Evolutionary conservation across 2,329 filamentous ascomycete species (phyloP).

Genomic region (Ascochyta rabiei): DNA sequence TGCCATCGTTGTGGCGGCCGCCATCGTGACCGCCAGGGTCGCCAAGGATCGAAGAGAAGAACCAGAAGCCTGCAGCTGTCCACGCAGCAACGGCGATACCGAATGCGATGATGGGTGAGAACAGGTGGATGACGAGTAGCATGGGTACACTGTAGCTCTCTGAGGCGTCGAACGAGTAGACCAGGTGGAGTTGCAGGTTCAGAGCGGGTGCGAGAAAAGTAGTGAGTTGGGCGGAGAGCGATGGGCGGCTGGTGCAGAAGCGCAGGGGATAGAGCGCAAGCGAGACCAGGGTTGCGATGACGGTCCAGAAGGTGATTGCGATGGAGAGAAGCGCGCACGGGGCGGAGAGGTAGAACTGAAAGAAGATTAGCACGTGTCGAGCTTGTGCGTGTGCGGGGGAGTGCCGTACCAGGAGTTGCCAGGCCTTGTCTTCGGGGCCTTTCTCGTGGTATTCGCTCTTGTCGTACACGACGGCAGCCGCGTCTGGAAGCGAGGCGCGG

Average conservation of each 20-base stretch:
- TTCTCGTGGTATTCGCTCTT: slow-evolving; percentile 47
- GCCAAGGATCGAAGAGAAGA: slow-evolving; percentile 65
- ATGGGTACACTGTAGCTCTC: slow-evolving; percentile 49
- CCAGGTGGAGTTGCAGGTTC: slow-evolving; percentile 57
- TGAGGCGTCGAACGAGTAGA: slow-evolving; percentile 51
- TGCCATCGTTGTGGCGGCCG: slow-evolving; percentile 61
- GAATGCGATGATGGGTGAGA: slow-evolving; percentile 63
- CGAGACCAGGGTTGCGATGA: slow-evolving; percentile 54
- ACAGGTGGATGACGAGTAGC: slow-evolving; percentile 59
- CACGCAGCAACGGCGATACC: slow-evolving; percentile 63
- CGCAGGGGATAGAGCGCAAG: slow-evolving; percentile 60
- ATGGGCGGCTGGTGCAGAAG: slow-evolving; percentile 57
- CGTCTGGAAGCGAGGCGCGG: slow-evolving; percentile 28
- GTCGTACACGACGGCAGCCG: slow-evolving; percentile 37
- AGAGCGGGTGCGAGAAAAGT: slow-evolving; percentile 60
- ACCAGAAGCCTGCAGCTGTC: slow-evolving; percentile 67
- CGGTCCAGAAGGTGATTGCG: slow-evolving; percentile 60
- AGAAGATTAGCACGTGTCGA: not conserved
- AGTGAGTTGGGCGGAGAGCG: slow-evolving; percentile 58
- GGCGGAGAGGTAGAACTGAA: slow-evolving; percentile 59
- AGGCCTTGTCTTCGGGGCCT: slow-evolving; percentile 51
- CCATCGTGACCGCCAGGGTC: slow-evolving; percentile 66
- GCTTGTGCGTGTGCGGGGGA: not conserved
- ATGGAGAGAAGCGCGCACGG: slow-evolving; percentile 62
- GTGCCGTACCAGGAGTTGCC: slow-evolving; percentile 50